phyloP scores from a whole-genome alignment of 495 filamentous ascomycete genomes.

The Venustampulla echinocandica region DNA sequence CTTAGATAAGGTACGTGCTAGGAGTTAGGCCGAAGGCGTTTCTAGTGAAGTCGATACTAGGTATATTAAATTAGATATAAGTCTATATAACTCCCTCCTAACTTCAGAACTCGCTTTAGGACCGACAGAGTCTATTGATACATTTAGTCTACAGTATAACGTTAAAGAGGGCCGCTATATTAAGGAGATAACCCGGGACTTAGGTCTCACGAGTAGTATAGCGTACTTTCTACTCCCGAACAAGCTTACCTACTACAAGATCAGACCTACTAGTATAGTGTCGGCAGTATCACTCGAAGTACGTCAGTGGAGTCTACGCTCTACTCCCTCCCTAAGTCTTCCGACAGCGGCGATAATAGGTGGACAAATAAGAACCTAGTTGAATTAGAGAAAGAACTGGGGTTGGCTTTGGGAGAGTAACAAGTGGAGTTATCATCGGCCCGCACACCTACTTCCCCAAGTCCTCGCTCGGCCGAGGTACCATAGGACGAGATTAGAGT shows the following conservation, averaged over 20 bases:
- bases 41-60: constrained; percentile 4
- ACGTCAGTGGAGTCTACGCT: constrained; percentile 6
- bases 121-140: not conserved
- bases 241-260: too few species aligned
- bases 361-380: constrained; percentile 13
- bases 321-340: constrained; percentile 7
- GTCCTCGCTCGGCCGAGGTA: constrained; percentile 6
- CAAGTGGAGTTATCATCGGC: constrained; percentile 10
- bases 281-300: constrained; percentile 10
- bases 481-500: constrained; percentile 11
- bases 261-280: too few species aligned
- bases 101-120: not conserved
- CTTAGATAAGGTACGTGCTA: constrained; percentile 1
- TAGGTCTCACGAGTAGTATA: too few species aligned
- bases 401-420: constrained; percentile 11
- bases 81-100: constrained; percentile 7
- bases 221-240: too few species aligned
- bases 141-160: not conserved
- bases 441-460: constrained; percentile 6
- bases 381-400: constrained; percentile 15
- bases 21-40: constrained; percentile 5
- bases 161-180: not conserved
- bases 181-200: too few species aligned
- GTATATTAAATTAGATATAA: constrained; percentile 2
- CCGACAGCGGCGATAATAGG: constrained; percentile 13